Percentiles rank a stretch among this genome's conserved stretches.
These are phyloP conservation scores for Scedosporium aurantiacum DNA, from an alignment of 2,329 filamentous ascomycete genomes.

Conservation along the genomic window DNA sequence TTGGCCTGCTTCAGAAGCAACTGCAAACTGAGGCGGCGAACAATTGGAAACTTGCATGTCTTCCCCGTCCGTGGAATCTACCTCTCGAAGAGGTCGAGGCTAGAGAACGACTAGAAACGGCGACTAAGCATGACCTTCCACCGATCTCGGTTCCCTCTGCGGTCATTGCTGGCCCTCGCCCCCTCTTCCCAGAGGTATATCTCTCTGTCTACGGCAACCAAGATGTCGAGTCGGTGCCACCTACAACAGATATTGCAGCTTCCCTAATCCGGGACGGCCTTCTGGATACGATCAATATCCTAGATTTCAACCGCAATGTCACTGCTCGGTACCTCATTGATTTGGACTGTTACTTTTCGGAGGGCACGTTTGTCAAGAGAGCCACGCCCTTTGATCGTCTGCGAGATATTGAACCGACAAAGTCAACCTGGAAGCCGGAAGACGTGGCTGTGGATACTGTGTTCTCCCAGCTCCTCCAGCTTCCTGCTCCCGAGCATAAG, in stretches of 20 bases:
- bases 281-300: conserved; percentile 83
- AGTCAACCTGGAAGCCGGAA: conserved; percentile 90
- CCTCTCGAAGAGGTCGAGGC: conserved; percentile 48
- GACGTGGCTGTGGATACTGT: conserved; percentile 96
- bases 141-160: conserved; percentile 63
- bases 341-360: conserved; percentile 86
- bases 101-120: conserved; percentile 46
- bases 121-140: conserved; percentile 69
- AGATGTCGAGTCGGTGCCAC: conserved; percentile 80
- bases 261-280: conserved; percentile 77
- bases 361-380: conserved; percentile 83
- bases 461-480: conserved; percentile 85
- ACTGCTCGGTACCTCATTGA: conserved; percentile 86
- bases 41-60: conserved; percentile 62
- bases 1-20: conserved; percentile 76
- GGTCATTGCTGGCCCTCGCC: conserved; percentile 60
- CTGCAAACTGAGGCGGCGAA: conserved; percentile 64
- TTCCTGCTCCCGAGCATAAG: conserved; percentile 83
- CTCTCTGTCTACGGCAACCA: conserved; percentile 86
- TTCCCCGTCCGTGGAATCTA: conserved; percentile 59
- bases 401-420: conserved; percentile 51
- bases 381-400: conserved; percentile 88
- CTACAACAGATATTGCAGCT: conserved; percentile 62
- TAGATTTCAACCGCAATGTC: conserved; percentile 84
- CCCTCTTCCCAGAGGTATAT: conserved; percentile 85